phyloP scores from a whole-genome alignment of 345 rosid genomes.

The Salix udensis region DNA sequence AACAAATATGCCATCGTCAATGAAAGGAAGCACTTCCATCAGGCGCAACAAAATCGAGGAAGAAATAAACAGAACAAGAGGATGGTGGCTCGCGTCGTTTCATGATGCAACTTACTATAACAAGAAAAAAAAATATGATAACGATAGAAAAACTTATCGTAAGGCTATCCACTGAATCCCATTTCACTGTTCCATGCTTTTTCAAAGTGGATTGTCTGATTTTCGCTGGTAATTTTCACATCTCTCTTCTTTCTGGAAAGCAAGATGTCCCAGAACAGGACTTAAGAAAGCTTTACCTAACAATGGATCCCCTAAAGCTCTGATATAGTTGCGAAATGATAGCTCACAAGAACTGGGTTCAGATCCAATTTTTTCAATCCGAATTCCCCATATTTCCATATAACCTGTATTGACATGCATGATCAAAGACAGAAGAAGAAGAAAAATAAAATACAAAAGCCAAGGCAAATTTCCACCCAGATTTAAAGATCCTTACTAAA shows the following conservation, averaged over 20 bases:
- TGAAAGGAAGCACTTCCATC: neutral
- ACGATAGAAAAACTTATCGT: neutral
- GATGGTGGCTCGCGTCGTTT: neutral
- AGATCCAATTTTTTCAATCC: neutral
- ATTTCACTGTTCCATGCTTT: constrained; percentile 1
- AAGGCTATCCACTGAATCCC: constrained; percentile 1
- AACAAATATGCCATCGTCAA: neutral
- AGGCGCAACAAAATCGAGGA: neutral
- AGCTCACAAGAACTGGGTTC: neutral
- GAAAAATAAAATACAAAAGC: neutral
- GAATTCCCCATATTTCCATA: neutral
- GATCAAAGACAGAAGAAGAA: neutral
- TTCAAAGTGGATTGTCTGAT: constrained; percentile 5
- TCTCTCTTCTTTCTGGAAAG: neutral
- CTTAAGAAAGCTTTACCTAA: neutral
- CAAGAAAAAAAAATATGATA: constrained; percentile 4
- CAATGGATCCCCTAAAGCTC: neutral
- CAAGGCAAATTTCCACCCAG: neutral
- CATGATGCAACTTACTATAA: neutral
- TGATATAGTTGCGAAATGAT: too few relatives aligned
- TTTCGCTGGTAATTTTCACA: neutral
- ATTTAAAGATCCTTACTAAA: too few relatives aligned
- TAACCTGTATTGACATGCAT: neutral
- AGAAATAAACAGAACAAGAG: neutral
- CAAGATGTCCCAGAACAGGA: neutral